These are phyloP conservation scores for Yamadazyma triangularis DNA, from an alignment of 1,139 yeast genomes.

Conservation along the genomic window DNA sequence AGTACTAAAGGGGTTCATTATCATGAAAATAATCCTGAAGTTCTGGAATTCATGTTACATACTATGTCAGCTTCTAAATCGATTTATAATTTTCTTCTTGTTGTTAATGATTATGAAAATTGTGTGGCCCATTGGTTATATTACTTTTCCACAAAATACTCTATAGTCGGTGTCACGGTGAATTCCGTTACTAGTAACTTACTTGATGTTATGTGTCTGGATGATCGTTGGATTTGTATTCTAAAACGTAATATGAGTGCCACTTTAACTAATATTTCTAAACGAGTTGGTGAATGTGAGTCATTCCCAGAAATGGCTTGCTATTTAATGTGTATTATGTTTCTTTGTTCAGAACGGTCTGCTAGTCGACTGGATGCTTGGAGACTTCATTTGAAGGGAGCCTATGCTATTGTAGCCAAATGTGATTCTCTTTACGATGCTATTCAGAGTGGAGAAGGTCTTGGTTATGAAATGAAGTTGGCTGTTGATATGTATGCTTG, in stretches of 20 bases:
- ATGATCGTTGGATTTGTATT: conserved; percentile 5
- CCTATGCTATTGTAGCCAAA: conserved; percentile 10
- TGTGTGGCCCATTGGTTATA: conserved; percentile 5
- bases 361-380: conserved; percentile 16
- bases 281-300: conserved; percentile 3
- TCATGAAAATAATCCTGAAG: conserved; percentile 7
- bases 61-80: conserved; percentile 3
- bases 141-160: conserved; percentile 4
- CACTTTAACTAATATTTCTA: conserved; percentile 4
- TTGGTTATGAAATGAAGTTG: conserved; percentile 1
- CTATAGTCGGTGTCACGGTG: conserved; percentile 5
- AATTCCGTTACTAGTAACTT: conserved; percentile 3
- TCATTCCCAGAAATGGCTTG: conserved; percentile 8
- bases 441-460: background rate
- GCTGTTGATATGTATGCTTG: conserved; percentile 6
- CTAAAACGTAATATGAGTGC: conserved; percentile 3
- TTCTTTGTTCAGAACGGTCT: conserved; percentile 17
- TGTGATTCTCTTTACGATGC: conserved; percentile 4
- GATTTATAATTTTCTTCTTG: conserved; percentile 4
- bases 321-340: conserved; percentile 10
- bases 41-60: conserved; percentile 5
- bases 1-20: conserved; percentile 1
- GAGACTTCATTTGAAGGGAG: conserved; percentile 20
- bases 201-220: background rate
- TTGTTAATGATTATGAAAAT: conserved; percentile 4